Evolutionary conservation across 1,139 yeast species (phyloP), one percentile per base, ranked within the genome.

Genomic region (Suhomyces taliae): DNA sequence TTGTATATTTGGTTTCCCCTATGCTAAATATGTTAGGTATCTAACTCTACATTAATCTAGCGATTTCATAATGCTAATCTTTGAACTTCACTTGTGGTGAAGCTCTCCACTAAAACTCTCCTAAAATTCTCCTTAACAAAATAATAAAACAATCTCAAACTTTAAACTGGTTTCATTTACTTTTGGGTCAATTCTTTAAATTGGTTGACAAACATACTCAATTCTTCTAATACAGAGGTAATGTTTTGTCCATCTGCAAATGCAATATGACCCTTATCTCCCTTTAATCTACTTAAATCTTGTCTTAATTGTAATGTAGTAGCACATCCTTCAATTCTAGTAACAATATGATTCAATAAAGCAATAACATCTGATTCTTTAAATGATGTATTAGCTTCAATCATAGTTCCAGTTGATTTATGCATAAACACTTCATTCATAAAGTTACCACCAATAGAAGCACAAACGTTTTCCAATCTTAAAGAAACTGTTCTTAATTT

Each of bases 271-370:
- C 72, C 71, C 7, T 54, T 49, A 1, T 52, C 51, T 0, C 73
- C 75, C 4, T 53, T 51, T 1, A 57, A 45, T 5, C 47, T 19
- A 46, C 66, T 64, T 51, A 71, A 38, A 41, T 66, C 65, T 53
- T 71, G 76, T 52, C 78, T 60, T 47, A 72, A 48, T 36, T 60
- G 65, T 32, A 75, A 58, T 1, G 65, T 57, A 2, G 73, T 65
- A 4, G 73, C 77, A 59, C 81, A 73, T 49, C 78, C 80, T 58
- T 85, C 90, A 44, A 85, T 75, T 57, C 90, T 69, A 0, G 88
- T 82, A 27, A 83, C 80, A 27, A 83, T 65, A 57, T 83, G 87
- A 49, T 82, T 85, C 53, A 85, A 69, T 45, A 83, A 72, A n/a
- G 76, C 67, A 33, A 81, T 65, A 53, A 65, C 52, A 47, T 77